Evolutionary conservation across 2,329 filamentous ascomycete genomes (phyloP).

Genomic region (Colletotrichum navitas): DNA sequence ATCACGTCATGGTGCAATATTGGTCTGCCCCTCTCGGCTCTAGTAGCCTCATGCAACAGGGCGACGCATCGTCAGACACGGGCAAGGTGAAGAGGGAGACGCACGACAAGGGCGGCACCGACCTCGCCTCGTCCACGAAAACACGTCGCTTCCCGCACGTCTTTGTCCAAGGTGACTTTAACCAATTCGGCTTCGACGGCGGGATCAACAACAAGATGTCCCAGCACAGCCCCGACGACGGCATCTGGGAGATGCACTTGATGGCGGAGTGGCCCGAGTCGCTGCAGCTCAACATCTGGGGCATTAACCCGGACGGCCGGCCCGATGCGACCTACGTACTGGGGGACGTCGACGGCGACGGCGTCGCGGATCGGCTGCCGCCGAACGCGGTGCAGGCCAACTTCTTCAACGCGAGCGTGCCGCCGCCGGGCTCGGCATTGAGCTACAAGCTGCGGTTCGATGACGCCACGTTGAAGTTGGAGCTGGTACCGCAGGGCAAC

Average conservation of each 20-base stretch:
- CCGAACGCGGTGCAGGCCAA: conserved; percentile 65
- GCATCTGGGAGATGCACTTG: conserved; percentile 69
- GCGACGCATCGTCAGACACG: conserved; percentile 47
- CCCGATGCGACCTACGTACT: conserved; percentile 68
- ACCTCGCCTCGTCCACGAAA: not conserved
- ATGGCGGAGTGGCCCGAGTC: conserved; percentile 73
- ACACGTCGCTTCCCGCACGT: conserved; percentile 2
- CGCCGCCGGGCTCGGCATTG: conserved; percentile 56
- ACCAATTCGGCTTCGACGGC: not conserved
- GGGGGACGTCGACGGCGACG: conserved; percentile 72
- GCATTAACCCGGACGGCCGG: conserved; percentile 71
- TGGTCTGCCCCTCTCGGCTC: conserved; percentile 71
- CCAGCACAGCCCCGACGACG: conserved; percentile 41
- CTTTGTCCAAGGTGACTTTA: not conserved
- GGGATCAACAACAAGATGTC: conserved; percentile 56
- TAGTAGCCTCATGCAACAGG: conserved; percentile 51
- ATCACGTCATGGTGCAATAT: conserved; percentile 74
- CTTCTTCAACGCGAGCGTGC: conserved; percentile 49
- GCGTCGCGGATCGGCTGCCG: conserved; percentile 70
- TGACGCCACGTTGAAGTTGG: not conserved
- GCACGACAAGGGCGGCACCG: not conserved
- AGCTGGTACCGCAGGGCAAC: not conserved
- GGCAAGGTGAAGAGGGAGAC: not conserved
- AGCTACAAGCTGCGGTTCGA: not conserved
- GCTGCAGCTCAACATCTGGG: conserved; percentile 75